Evolutionary conservation across 1,139 yeast species (phyloP), one percentile per base, ranked within the genome.

Genomic region (Scheffersomyces stambukii): DNA sequence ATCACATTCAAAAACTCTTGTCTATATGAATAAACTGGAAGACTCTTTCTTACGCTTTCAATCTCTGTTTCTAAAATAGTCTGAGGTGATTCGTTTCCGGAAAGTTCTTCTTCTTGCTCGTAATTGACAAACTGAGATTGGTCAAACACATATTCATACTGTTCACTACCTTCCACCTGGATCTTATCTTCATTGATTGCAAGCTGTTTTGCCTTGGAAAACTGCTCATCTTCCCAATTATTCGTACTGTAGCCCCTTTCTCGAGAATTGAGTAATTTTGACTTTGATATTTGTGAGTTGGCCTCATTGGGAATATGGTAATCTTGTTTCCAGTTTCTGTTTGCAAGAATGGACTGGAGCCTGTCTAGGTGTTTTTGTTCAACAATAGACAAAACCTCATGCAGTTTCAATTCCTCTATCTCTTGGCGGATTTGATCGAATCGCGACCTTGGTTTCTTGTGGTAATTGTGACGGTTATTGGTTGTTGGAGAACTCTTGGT

Each of bases 141-240:
- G 45, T 89, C 96, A 60, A 84, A 86, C 1, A 88, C 95, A 52
- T 73, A 88, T 16, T 85, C 94, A 46, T 82, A 84, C 20, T 77
- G 61, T 5, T 53, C 70, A 15, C 30, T 31, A 64, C 64, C 63
- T 11, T 64, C 66, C 0, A 70, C 51, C 19, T 57, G 50, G 15
- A 75, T 68, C 23, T 68, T 72, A 43, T 73, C 79, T 3, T 65
- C 54, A 21, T 56, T 62, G 25, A 48, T 48, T 4, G 38, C 24
- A 31, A 60, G 42, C 41, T 40, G 54, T 28, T 54, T 55, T 0
- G 81, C 81, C 36, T 70, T 69, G n/a, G 60, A 48, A 12, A 71
- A 53, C 46, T 82, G 89, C 16, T 76, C 77, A 3, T 53, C 45
- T 45, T 81, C 91, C 93, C 93, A 83, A 25, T 37, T 28, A 8